Evolutionary conservation across 768 basidiomycete species (phyloP), one percentile per base, ranked within the genome.

Genomic region (Postia placenta): DNA sequence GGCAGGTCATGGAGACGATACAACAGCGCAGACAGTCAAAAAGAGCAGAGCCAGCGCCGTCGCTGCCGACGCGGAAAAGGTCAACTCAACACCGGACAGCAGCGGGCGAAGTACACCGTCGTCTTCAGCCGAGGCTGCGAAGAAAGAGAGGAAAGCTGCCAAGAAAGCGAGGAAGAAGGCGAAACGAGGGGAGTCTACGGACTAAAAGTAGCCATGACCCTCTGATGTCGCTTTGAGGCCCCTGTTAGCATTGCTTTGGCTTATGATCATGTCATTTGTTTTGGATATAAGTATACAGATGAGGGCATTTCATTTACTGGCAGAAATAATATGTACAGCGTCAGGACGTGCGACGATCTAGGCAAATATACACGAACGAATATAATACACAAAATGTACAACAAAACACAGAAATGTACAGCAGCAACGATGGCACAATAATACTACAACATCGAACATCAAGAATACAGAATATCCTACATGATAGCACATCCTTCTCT

Each of bases 401-500:
- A 40, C 19, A 40, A 22, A 7, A 33, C 30, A 33, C 30, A 45
- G 5, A 30, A 36, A 24, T 40, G 24, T 40, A 48, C 22, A 48
- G 14, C 27, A 33, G 37, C 22, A 48, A 22, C 47, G 22, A 33
- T 35, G 26, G 28, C 42, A 52, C 44, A 45, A 40, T 45, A 64
- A 63, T 52, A 57, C 53, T 61, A 62, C 57, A 62, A 55, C 47
- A 36, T 12, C 15, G n/a, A 38, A 15, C n/a, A 41, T 47, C 56
- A 45, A 58, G 53, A 54, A 60, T 56, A 55, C 48, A 63, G 56
- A 41, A 23, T 7, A 30, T 28, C 43, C 55, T 74, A 87, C 84
- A 85, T 87, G 59, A 85, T 67, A 45, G 74, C 74, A 71, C 86
- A 88, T 28, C 80, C 78, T 35, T 83, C 84, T 33, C 77, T 74